Conservation (phyloP, 75 land plant species). For the Ceratopteris richardii region DNA sequence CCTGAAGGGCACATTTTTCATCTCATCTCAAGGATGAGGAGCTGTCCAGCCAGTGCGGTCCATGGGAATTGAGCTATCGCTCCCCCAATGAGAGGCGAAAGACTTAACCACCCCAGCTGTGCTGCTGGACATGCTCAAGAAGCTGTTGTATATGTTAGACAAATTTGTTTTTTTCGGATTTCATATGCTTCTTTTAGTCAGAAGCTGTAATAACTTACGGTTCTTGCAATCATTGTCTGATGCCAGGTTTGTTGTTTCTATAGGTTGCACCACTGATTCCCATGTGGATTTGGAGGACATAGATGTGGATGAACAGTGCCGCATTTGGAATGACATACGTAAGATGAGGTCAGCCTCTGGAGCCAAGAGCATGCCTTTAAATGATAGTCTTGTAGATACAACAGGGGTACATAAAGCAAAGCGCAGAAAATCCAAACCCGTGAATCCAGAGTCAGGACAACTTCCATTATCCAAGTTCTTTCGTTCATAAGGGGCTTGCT, state of each 20-base stretch:
- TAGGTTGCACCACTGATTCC: neutral
- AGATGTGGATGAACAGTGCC: constrained; percentile 19
- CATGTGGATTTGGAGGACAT: constrained; percentile 13
- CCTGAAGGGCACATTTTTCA: too few relatives aligned
- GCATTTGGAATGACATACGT: constrained; percentile 13
- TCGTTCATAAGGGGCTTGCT: neutral
- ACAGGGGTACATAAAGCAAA: neutral
- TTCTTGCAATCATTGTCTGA: too few relatives aligned
- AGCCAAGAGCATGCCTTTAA: neutral
- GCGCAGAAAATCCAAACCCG: neutral
- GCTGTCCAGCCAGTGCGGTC: too few relatives aligned
- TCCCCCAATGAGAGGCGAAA: too few relatives aligned
- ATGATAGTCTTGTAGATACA: neutral
- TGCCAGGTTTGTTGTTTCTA: neutral
- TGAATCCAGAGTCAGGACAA: neutral
- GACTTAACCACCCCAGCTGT: too few relatives aligned
- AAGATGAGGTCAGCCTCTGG: neutral
- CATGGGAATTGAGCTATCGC: too few relatives aligned
- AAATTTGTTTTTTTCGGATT: too few relatives aligned
- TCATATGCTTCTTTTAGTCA: too few relatives aligned
- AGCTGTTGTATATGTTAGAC: too few relatives aligned
- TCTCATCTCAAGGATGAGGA: too few relatives aligned
- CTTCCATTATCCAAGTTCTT: neutral
- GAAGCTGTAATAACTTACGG: too few relatives aligned
- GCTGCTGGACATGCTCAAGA: too few relatives aligned